A percentile compares a stretch with the other conserved stretches of the same genome.
These are phyloP conservation scores for Solanum chacoense DNA, from an alignment of 305 asterid genomes.

Conservation along the genomic window DNA sequence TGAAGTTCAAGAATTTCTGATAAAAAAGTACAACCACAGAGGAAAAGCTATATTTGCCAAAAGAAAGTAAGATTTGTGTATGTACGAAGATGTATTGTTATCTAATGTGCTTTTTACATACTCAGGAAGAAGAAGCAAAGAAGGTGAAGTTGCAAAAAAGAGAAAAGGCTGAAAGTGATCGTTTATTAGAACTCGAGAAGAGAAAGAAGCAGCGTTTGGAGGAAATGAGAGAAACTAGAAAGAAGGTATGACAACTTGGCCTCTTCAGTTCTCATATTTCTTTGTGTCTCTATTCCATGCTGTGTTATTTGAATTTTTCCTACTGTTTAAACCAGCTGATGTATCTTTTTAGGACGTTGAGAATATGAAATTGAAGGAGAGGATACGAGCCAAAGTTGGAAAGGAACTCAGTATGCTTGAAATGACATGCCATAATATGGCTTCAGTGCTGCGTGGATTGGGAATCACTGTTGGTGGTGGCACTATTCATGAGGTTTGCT, in stretches of 20 bases:
- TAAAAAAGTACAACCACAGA: background rate
- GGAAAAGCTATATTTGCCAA: background rate
- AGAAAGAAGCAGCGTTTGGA: slow-evolving; percentile 83
- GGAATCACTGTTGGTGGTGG: slow-evolving; percentile 44
- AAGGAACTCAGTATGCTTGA: slow-evolving; percentile 54
- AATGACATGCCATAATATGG: slow-evolving; percentile 48
- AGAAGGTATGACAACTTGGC: slow-evolving; percentile 40
- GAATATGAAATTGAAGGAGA: slow-evolving; percentile 70
- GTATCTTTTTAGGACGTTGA: slow-evolving; percentile 53
- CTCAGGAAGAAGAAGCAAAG: slow-evolving; percentile 86
- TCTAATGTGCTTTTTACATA: background rate
- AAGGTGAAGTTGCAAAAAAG: slow-evolving; percentile 47
- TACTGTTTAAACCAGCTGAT: background rate
- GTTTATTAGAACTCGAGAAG: slow-evolving; percentile 77
- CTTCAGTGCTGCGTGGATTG: slow-evolving; percentile 50
- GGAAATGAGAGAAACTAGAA: slow-evolving; percentile 65
- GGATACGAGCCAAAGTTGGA: slow-evolving; percentile 50
- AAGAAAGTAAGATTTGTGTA: background rate
- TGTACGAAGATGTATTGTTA: background rate
- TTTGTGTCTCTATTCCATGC: background rate
- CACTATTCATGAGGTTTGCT: slow-evolving; percentile 51
- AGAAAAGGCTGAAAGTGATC: slow-evolving; percentile 62
- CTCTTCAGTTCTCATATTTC: background rate
- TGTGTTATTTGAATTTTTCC: background rate
- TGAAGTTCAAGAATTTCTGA: background rate